phyloP scores from a whole-genome alignment of 179 eudicot species.

The Vitellaria paradoxa region DNA sequence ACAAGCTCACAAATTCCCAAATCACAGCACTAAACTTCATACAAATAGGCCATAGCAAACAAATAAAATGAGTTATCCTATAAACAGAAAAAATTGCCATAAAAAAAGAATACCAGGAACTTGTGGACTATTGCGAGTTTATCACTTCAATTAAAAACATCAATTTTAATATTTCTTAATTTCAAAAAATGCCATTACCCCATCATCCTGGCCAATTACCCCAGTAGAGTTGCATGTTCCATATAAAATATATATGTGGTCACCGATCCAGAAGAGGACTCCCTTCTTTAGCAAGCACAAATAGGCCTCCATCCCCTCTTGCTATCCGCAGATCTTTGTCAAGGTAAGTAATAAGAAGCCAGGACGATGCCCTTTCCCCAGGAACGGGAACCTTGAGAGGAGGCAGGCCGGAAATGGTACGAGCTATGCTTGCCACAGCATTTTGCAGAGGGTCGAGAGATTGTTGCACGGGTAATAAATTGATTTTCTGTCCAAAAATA shows the following conservation, averaged over 20 bases:
- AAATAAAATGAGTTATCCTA: too few relatives aligned
- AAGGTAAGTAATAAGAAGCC: slow-evolving; percentile 79
- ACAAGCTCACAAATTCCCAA: too few relatives aligned
- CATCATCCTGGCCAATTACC: too few relatives aligned
- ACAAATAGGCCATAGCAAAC: too few relatives aligned
- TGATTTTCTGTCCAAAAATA: slow-evolving; percentile 74
- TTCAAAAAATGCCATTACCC: too few relatives aligned
- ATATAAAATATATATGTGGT: slow-evolving; percentile 15
- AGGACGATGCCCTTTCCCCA: slow-evolving; percentile 70
- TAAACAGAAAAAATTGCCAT: too few relatives aligned
- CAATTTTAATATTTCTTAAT: too few relatives aligned
- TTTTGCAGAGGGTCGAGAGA: slow-evolving; percentile 72
- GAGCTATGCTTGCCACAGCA: slow-evolving; percentile 55
- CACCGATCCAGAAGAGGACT: slow-evolving; percentile 66
- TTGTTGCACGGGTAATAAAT: slow-evolving; percentile 71
- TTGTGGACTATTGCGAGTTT: too few relatives aligned
- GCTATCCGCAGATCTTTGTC: slow-evolving; percentile 86
- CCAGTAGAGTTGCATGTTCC: not conserved
- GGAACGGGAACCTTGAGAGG: slow-evolving; percentile 71
- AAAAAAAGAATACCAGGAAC: too few relatives aligned
- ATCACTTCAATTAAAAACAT: too few relatives aligned
- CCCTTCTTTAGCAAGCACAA: slow-evolving; percentile 95
- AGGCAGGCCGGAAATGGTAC: slow-evolving; percentile 56
- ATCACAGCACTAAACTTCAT: too few relatives aligned
- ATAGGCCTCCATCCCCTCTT: slow-evolving; percentile 96